Conservation (phyloP, 192 early-diverging fungal species). For the Funneliformis geosporum region DNA sequence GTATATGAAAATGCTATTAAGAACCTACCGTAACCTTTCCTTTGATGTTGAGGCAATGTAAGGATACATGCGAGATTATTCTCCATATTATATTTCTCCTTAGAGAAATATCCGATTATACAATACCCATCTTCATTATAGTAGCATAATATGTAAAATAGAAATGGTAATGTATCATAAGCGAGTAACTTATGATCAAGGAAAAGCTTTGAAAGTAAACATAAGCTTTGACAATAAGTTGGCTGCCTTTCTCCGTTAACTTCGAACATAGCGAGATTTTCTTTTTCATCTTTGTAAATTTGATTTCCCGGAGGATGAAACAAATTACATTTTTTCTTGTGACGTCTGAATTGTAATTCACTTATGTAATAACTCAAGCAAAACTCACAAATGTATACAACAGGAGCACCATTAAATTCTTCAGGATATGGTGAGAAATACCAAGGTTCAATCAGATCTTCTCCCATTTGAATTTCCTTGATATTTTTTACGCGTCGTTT, state of each 20-base stretch:
- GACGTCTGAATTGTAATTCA: conserved; percentile 73
- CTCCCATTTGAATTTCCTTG: conserved; percentile 88
- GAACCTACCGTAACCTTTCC: conserved; percentile 91
- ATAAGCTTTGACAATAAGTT: conserved; percentile 93
- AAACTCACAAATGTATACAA: conserved; percentile 93
- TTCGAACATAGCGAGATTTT: conserved; percentile 85
- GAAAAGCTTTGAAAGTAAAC: conserved; percentile 93
- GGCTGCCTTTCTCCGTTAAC: conserved; percentile 93
- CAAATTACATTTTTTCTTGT: conserved; percentile 82
- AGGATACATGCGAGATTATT: conserved; percentile 98
- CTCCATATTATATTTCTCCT: conserved; percentile 92
- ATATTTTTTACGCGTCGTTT: conserved; percentile 95
- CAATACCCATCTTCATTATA: conserved; percentile 84
- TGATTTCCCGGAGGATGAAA: conserved; percentile 98
- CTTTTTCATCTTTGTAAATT: conserved; percentile 83
- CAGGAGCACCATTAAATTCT: conserved; percentile 76
- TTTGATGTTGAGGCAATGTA: conserved; percentile 95
- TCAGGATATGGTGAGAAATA: conserved; percentile 97
- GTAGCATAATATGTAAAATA: conserved; percentile 93
- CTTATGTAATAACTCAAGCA: conserved; percentile 85
- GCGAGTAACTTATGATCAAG: conserved; percentile 98
- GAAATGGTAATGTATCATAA: conserved; percentile 96
- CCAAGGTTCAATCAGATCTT: conserved; percentile 91
- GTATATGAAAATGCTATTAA: conserved; percentile 95
- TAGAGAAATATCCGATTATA: conserved; percentile 96